Percentiles rank a stretch among this genome's conserved stretches.
These are phyloP conservation scores for Wickerhamiella brachini DNA, from an alignment of 805 yeast species.

Conservation along the genomic window DNA sequence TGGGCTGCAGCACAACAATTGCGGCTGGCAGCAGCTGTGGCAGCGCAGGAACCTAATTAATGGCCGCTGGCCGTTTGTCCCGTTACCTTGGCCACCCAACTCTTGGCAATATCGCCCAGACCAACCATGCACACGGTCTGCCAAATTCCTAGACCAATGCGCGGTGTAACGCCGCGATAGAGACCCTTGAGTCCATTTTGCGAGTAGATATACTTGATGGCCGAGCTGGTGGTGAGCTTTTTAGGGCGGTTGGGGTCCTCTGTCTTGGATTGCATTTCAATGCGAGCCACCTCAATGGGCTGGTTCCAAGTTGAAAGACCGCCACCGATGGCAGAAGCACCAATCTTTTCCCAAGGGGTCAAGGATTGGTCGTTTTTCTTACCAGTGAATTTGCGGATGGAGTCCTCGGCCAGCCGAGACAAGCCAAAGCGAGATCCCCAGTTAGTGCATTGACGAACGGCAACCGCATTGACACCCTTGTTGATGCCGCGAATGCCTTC, in stretches of 20 bases:
- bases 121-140: constrained; percentile 98
- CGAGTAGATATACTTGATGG: constrained; percentile 70
- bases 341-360: constrained; percentile 64
- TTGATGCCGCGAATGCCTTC: constrained; percentile 94
- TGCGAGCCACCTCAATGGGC: constrained; percentile 95
- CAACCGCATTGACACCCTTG: constrained; percentile 97
- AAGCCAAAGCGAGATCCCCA: constrained; percentile 98
- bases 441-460: constrained; percentile 96
- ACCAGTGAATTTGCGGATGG: constrained; percentile 49
- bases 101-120: constrained; percentile 85
- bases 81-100: constrained; percentile 46
- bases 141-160: constrained; percentile 95
- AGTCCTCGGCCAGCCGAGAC: constrained; percentile 80
- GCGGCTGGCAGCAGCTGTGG: too few species aligned
- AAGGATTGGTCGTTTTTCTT: constrained; percentile 39
- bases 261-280: constrained; percentile 96
- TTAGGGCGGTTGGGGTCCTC: constrained; percentile 90
- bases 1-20: too few species aligned
- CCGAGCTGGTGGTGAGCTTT: constrained; percentile 62
- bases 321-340: constrained; percentile 86
- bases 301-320: constrained; percentile 98
- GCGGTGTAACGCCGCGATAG: constrained; percentile 93
- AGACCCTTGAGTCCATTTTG: constrained; percentile 80
- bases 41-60: too few species aligned
- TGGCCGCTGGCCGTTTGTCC: constrained; percentile 40